Percentiles rank a stretch among this genome's conserved stretches.
These are phyloP conservation scores for Coniella vitis DNA, from an alignment of 2,329 filamentous ascomycete genomes.

Conservation along the genomic window DNA sequence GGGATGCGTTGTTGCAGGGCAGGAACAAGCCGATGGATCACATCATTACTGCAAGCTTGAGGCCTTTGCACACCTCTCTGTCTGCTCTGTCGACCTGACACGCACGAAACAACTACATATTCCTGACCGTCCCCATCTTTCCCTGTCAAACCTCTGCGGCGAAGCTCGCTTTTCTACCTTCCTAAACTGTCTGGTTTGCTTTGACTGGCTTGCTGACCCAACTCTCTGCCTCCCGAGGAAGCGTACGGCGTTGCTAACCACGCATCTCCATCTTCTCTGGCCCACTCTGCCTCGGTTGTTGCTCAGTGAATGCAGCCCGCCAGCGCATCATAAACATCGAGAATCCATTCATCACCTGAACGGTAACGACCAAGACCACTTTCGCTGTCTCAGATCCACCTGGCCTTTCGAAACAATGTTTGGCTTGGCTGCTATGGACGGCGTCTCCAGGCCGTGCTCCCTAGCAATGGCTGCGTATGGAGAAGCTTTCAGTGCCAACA, in stretches of 20 bases:
- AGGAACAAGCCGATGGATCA: neutral
- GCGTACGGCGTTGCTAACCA: neutral
- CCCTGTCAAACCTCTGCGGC: neutral
- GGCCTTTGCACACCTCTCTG: neutral
- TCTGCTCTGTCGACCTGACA: neutral
- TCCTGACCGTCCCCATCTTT: slow-evolving; percentile 1
- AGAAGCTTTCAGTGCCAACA: neutral
- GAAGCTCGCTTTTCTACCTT: slow-evolving; percentile 1
- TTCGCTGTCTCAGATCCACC: neutral
- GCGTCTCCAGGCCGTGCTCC: slow-evolving; percentile 3
- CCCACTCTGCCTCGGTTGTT: no score
- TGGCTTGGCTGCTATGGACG: slow-evolving; percentile 9
- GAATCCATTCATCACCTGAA: neutral
- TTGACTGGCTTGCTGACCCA: neutral
- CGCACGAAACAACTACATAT: neutral
- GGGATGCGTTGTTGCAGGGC: no score
- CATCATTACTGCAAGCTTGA: neutral
- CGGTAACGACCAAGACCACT: neutral
- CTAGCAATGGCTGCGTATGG: neutral
- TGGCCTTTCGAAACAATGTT: neutral
- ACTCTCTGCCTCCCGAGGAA: neutral
- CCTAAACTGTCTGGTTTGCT: slow-evolving; percentile 1
- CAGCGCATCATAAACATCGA: no score
- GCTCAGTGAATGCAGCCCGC: no score
- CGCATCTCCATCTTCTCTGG: neutral